These are phyloP conservation scores for Tolypocladium capitatum DNA, from an alignment of 2,329 filamentous ascomycete genomes.

Conservation along the genomic window DNA sequence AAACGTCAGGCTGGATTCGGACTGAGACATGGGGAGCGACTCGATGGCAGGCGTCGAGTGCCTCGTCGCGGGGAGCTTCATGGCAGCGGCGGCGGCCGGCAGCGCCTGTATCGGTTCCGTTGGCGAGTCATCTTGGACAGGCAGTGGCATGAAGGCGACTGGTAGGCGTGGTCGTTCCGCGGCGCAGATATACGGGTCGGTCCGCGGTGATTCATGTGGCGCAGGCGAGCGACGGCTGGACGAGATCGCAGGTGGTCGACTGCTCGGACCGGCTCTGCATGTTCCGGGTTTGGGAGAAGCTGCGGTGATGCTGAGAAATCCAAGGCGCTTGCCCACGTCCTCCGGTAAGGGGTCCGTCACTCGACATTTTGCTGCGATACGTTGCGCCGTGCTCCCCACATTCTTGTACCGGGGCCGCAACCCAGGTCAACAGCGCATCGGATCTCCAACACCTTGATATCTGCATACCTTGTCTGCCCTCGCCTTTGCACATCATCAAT, in stretches of 20 bases:
- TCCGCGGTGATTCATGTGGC: conserved; percentile 8
- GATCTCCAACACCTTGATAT: not conserved
- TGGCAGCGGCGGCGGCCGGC: conserved; percentile 48
- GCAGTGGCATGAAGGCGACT: conserved; percentile 51
- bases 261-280: not conserved
- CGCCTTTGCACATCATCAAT: not conserved
- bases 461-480: not conserved
- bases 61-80: conserved; percentile 48
- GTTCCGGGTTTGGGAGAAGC: not conserved
- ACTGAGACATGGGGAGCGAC: conserved; percentile 31
- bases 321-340: not conserved
- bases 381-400: conserved; percentile 2
- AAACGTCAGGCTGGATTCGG: conserved; percentile 40
- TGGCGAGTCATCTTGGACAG: conserved; percentile 48
- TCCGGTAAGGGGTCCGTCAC: not conserved
- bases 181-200: not conserved
- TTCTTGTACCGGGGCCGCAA: conserved; percentile 5
- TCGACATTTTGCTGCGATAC: not conserved
- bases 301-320: not conserved
- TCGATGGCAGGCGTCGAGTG: conserved; percentile 40
- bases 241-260: not conserved
- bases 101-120: conserved; percentile 57
- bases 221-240: not conserved
- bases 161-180: conserved; percentile 3
- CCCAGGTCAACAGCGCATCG: not conserved